Conservation (phyloP, 768 basidiomycete genomes). For the Nidularia pulvinata region DNA sequence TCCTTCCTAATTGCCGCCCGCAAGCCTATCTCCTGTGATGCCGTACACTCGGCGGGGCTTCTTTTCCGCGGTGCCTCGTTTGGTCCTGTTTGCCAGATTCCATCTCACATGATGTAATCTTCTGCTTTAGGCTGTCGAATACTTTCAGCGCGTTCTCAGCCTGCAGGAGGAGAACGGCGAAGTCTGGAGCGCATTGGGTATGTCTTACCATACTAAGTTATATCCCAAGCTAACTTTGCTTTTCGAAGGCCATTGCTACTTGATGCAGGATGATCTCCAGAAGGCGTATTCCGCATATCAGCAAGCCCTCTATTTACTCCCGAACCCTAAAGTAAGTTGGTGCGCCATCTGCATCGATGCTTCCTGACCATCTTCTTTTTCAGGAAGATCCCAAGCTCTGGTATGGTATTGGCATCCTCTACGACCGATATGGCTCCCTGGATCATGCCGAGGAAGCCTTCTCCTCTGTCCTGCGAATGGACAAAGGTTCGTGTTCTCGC, state of each 20-base stretch:
- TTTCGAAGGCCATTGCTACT: slow-evolving; percentile 85
- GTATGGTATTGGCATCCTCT: slow-evolving; percentile 99
- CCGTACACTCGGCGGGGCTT: too few relatives aligned
- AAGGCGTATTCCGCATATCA: slow-evolving; percentile 99
- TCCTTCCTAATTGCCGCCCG: too few relatives aligned
- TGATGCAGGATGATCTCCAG: slow-evolving; percentile 99
- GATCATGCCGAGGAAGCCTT: slow-evolving; percentile 99
- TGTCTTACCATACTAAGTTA: slow-evolving; percentile 15
- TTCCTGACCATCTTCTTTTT: slow-evolving; percentile 6
- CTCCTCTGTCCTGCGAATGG: slow-evolving; percentile 94
- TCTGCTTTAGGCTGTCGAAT: slow-evolving; percentile 84
- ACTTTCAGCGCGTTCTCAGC: slow-evolving; percentile 89
- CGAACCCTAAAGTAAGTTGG: slow-evolving; percentile 82
- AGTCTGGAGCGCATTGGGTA: slow-evolving; percentile 96
- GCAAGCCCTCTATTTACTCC: slow-evolving; percentile 94
- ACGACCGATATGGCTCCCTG: slow-evolving; percentile 97
- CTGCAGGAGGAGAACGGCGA: slow-evolving; percentile 97
- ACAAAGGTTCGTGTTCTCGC: slow-evolving; percentile 70
- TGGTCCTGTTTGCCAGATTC: too few relatives aligned
- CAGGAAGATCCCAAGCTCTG: slow-evolving; percentile 97
- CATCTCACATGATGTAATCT: too few relatives aligned
- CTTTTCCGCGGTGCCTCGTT: too few relatives aligned
- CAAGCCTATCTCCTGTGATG: too few relatives aligned
- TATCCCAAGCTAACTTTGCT: slow-evolving; percentile 8
- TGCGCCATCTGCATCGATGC: slow-evolving; percentile 6